Percentiles rank a stretch among this genome's conserved stretches.
Evolutionary conservation across 257 asterid species (phyloP).

Genomic region (Solanum sitiens): DNA sequence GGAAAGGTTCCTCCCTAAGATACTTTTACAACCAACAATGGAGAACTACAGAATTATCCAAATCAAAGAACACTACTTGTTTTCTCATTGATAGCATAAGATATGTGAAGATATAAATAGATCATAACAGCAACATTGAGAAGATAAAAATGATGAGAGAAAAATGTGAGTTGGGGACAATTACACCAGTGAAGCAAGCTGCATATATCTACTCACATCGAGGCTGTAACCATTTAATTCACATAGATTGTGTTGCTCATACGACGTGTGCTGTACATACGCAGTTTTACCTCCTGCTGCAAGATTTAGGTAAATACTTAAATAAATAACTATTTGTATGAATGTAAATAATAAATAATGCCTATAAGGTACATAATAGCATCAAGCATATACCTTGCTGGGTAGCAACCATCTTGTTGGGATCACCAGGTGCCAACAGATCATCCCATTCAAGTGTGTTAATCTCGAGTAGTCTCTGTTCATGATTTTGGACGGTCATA

Average conservation of each 20-base stretch:
- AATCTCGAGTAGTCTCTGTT: constrained; percentile 69
- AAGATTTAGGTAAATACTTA: background rate
- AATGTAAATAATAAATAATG: background rate
- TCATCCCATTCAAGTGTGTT: constrained; percentile 99
- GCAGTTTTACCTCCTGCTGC: constrained; percentile 12
- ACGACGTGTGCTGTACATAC: background rate
- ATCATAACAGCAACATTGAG: background rate
- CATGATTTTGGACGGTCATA: constrained; percentile 42
- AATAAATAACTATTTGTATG: background rate
- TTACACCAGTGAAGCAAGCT: background rate
- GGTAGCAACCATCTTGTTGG: constrained; percentile 31
- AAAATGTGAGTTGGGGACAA: background rate
- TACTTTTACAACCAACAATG: background rate
- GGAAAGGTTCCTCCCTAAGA: background rate
- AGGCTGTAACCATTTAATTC: constrained; percentile 23
- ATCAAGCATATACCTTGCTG: constrained; percentile 41
- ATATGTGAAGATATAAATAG: background rate
- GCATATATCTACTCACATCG: constrained; percentile 36
- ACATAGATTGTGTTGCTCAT: constrained; percentile 26
- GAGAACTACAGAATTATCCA: background rate
- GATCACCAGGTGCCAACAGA: constrained; percentile 61
- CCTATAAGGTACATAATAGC: background rate
- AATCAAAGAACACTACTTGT: background rate
- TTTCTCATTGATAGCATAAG: background rate
- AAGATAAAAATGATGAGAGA: background rate